Percentiles rank a stretch among this genome's conserved stretches.
Conservation (phyloP, 148 eudicot species). For the Vaccinium vitisidaea region DNA sequence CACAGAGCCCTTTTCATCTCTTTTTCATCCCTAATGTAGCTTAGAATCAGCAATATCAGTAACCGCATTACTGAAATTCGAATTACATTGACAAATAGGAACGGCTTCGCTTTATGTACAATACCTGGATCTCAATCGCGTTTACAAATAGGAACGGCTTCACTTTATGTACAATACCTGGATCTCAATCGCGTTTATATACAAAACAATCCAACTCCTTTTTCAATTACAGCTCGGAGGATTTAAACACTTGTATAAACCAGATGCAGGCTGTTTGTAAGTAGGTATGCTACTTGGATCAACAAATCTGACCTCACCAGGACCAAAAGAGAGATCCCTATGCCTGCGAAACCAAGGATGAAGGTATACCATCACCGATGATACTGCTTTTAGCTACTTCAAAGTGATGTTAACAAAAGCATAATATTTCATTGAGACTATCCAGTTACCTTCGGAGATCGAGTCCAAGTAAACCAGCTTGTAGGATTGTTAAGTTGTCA, state of each 20-base stretch:
- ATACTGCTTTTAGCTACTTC: background rate
- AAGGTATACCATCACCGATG: background rate
- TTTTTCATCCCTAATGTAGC: background rate
- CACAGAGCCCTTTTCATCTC: background rate
- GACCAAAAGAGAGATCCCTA: conserved; percentile 64
- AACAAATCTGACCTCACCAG: conserved; percentile 87
- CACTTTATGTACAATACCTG: background rate
- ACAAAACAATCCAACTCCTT: background rate
- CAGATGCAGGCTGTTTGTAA: conserved; percentile 75
- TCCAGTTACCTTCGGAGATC: conserved; percentile 72
- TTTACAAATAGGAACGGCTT: background rate
- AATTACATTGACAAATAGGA: background rate
- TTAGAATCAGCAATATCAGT: background rate
- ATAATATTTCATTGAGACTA: background rate
- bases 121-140: background rate
- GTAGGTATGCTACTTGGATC: conserved; percentile 76
- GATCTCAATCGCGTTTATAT: background rate
- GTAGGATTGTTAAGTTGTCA: conserved; percentile 78
- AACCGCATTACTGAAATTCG: background rate
- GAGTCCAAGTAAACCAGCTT: conserved; percentile 90
- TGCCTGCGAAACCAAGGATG: conserved; percentile 54
- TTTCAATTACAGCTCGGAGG: conserved; percentile 86
- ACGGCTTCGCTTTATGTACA: background rate
- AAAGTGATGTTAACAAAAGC: background rate
- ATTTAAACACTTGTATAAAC: conserved; percentile 76